phyloP scores from a whole-genome alignment of 441 rosid genomes.

The Kokia cookei region DNA sequence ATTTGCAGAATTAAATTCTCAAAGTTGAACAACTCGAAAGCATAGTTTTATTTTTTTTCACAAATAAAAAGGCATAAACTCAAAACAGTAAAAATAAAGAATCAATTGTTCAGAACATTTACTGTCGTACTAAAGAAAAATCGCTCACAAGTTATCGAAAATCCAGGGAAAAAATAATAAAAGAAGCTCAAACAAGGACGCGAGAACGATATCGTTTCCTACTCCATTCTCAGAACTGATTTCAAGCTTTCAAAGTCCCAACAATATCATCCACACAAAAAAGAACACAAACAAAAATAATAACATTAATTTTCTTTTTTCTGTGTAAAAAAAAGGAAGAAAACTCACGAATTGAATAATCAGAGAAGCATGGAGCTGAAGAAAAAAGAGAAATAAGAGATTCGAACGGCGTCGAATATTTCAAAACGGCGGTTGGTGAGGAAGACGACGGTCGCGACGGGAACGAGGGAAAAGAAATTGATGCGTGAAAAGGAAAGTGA shows the following conservation, averaged over 20 bases:
- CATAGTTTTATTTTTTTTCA: not conserved
- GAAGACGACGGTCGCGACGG: slow-evolving; percentile 21
- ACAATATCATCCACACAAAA: not conserved
- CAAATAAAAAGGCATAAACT: not conserved
- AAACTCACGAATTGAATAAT: not conserved
- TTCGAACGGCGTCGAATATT: not conserved
- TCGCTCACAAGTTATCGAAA: not conserved
- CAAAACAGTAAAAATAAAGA: not conserved
- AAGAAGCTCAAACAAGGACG: not conserved
- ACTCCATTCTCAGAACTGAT: not conserved
- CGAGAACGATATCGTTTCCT: not conserved
- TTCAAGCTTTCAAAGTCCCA: not conserved
- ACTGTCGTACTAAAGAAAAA: not conserved
- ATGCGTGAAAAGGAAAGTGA: not conserved
- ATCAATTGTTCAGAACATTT: not conserved
- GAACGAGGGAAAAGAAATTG: not conserved
- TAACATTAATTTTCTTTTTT: not conserved
- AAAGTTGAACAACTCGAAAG: not conserved
- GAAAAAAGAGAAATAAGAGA: not conserved
- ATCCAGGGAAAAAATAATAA: not conserved
- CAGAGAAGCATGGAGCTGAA: not conserved
- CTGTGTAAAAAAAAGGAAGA: not conserved
- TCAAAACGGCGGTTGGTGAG: not conserved
- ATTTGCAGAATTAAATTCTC: not conserved
- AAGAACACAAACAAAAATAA: not conserved